Conservation (phyloP, 1,284 basidiomycete species). For the Trametes hirsuta region DNA sequence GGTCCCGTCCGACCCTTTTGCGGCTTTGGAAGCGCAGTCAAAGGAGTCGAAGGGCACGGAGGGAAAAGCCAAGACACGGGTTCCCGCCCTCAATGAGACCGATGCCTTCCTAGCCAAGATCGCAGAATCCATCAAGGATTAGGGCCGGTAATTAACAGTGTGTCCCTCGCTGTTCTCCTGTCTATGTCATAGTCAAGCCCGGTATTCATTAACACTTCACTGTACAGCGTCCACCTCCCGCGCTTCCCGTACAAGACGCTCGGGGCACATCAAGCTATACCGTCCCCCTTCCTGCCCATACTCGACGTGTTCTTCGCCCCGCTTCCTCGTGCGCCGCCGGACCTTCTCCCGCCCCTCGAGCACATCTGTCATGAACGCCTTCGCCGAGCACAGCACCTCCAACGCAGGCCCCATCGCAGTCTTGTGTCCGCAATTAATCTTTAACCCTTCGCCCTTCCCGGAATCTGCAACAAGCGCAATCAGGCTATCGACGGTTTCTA, state of each 20-base stretch:
- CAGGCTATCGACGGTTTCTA: conserved; percentile 45
- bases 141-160: not conserved
- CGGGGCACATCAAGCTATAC: conserved; percentile 54
- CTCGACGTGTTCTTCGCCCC: conserved; percentile 45
- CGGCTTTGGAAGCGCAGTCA: conserved; percentile 48
- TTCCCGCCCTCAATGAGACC: conserved; percentile 41
- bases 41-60: conserved; percentile 26
- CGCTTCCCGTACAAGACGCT: conserved; percentile 47
- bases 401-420: conserved; percentile 47
- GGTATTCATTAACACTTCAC: not conserved
- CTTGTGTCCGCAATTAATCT: conserved; percentile 52
- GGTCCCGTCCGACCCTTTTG: conserved; percentile 48
- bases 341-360: conserved; percentile 45
- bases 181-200: not conserved
- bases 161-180: not conserved
- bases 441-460: conserved; percentile 33
- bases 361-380: conserved; percentile 50
- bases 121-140: conserved; percentile 43
- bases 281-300: conserved; percentile 46
- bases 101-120: conserved; percentile 68
- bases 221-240: conserved; percentile 12
- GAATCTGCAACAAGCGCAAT: conserved; percentile 41
- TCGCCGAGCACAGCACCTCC: conserved; percentile 45
- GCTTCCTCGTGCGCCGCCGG: conserved; percentile 35
- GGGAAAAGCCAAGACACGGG: conserved; percentile 29